Evolutionary conservation across 257 asterid species (phyloP).

Genomic region (Gynochthodes officinalis): DNA sequence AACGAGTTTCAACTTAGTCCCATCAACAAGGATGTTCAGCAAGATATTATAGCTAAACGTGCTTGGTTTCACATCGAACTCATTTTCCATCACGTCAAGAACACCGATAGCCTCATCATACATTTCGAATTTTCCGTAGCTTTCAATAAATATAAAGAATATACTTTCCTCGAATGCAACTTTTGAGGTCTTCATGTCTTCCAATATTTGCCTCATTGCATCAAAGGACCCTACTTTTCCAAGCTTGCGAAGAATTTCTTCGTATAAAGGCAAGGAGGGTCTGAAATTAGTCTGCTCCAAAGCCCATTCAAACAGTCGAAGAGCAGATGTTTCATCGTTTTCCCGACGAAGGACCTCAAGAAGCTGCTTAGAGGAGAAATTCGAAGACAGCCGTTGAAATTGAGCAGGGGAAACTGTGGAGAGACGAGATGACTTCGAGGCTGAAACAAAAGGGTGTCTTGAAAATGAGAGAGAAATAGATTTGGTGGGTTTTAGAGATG

Average conservation of each 20-base stretch:
- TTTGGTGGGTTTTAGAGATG: constrained; percentile 31
- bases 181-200: constrained; percentile 49
- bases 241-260: constrained; percentile 66
- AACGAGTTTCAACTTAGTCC: constrained; percentile 66
- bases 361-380: constrained; percentile 61
- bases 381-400: constrained; percentile 37
- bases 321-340: constrained; percentile 57
- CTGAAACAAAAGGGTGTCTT: constrained; percentile 26
- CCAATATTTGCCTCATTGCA: constrained; percentile 45
- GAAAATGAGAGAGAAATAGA: constrained; percentile 17
- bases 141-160: constrained; percentile 60
- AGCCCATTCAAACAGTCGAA: constrained; percentile 68
- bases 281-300: constrained; percentile 63
- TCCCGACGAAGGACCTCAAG: constrained; percentile 59
- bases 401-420: constrained; percentile 32
- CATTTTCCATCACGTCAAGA: constrained; percentile 64
- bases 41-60: constrained; percentile 57
- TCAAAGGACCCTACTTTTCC: constrained; percentile 70
- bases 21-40: constrained; percentile 86
- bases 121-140: constrained; percentile 60
- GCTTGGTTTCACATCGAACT: constrained; percentile 52
- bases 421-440: constrained; percentile 26
- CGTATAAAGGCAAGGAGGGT: constrained; percentile 53
- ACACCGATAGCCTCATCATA: constrained; percentile 67
- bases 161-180: constrained; percentile 47